Evolutionary conservation across 371 early-diverging fungal genomes (phyloP), one percentile per base, ranked within the genome.

Genomic region (Sporodiniella umbellata): DNA sequence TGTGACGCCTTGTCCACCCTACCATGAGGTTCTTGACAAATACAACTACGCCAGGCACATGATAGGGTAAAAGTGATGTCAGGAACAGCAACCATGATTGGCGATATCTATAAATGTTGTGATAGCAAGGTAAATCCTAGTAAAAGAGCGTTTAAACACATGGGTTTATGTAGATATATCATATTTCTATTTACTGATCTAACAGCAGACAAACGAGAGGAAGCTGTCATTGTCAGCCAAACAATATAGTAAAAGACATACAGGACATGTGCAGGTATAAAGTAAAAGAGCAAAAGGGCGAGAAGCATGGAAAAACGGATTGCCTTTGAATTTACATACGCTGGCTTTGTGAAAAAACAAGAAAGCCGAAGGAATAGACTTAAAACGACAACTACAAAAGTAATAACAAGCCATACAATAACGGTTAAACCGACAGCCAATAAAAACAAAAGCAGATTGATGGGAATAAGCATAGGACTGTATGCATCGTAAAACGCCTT

Each of bases 11-110:
- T 3, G 44, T 52, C 84, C 84, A 84, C 2, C 76, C 73, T 6
- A 71, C 64, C 5, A 69, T 53, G 11, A 78, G 23, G 51, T 81
- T 65, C 21, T 75, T 64, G 28, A 70, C 53, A 60, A 66, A 81
- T 0, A 73, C 82, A 56, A 81, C 52, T 14, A 70, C 42, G 0
- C 54, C 57, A 3, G 82, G 82, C 2, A 69, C 49, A 46, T 59
- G 46, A 26, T 75, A 78, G 1, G 82, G 82, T 17, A 79, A 38
- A 12, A 77, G 45, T 31, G 74, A 55, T 21, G 68, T 70, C 30
- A 82, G 60, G 48, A 80, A 59, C 24, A 82, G 53, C 7, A 80
- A 61, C 21, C 77, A 70, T 8, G 80, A 74, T 53, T 66, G 65
- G 17, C 65, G 52, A 43, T 70, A 82, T 37, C 74, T 62, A 47